Base-by-base conservation (phyloP, 371 early-diverging fungal species). In the Choanephora cucurbitarum region DNA sequence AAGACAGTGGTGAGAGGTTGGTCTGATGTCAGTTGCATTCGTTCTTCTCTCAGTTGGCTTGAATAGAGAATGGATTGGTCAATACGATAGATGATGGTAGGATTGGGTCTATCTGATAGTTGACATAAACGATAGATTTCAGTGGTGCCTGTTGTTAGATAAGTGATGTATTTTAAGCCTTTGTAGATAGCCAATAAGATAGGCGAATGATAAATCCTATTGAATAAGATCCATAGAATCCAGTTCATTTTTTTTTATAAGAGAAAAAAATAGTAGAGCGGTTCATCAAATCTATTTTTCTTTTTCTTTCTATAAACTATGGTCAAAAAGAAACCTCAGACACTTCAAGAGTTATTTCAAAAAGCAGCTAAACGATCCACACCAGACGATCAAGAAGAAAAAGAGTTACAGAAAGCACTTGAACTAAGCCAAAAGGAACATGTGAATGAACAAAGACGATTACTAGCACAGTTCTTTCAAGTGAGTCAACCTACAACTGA, bases 61-160 rank as follows among this genome's bases (percentile, higher is more conserved):
- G 84, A 85, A 55, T 82, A 81, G 15, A 69, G 59, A 28, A 86
- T 75, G 18, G 81, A 81, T 33, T 73, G 73, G 54, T 83, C 84
- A 75, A 62, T 33, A 11, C 51, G 57, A 40, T 15, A 63, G 10
- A 51, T n/a, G 32, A 57, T 44, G n/a, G n/a, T n/a, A n/a, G n/a
- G n/a, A n/a, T n/a, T n/a, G n/a, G n/a, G n/a, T n/a, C n/a, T n/a
- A n/a, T n/a, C n/a, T 59, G 14, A 68, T 67, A 6, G 75, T 66
- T 0, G 69, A 51, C 86, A 84, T 41, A 89, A 67, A 15, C 89
- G 77, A 18, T 79, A 84, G 42, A 89, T 72, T 55, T 89, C 90
- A 0, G 86, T 73, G n/a, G 87, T 85, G 39, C 69, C 50, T 21
- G 80, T 79, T 5, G 80, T 40, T 19, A 72, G 51, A 8, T 75